Base-by-base conservation (phyloP, 2,329 filamentous ascomycete genomes). In the Fusarium nygamai region DNA sequence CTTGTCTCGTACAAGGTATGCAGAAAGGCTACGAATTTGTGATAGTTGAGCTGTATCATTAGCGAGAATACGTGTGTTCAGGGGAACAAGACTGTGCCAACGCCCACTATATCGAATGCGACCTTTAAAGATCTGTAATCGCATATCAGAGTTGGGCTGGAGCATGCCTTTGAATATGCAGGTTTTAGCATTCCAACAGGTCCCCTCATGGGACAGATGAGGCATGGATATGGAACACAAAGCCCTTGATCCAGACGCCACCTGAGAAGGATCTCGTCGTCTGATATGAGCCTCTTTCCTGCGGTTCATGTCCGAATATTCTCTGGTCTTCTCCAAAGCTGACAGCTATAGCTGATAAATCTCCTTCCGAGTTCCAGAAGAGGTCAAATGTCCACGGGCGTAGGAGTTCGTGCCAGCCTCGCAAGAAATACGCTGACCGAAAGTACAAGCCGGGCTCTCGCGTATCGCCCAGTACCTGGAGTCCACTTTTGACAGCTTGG, bases 31-130 rank as follows among this genome's bases (percentile, higher is more conserved):
- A 8, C 36, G 36, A 1, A 56, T 14, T 1, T 56, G 11, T 0
- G 11, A 56, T 20, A 56, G 33, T 9, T 31, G 0, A 20, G 0
- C 2, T 11, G 16, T 31, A 0, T 56, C 3, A 0, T n/a, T 17
- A 0, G 36, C 27, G 8, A 56, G 53, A 33, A n/a, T 0, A 6
- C 41, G 24, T 0, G 53, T 56, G 4, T 56, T 41, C 0, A 41
- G 11, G 0, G 36, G 24, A 8, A 41, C 36, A 1, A 56, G 36
- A 0, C 24, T 3, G 27, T 56, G 53, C 36, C 53, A 41, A 41
- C 24, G 41, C n/a, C n/a, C n/a, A n/a, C n/a, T n/a, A n/a, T n/a
- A n/a, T n/a, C n/a, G n/a, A n/a, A n/a, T n/a, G n/a, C n/a, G n/a
- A n/a, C n/a, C n/a, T n/a, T n/a, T n/a, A n/a, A n/a, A n/a, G n/a